Evolutionary conservation across 1,139 yeast species (phyloP), one percentile per base, ranked within the genome.

Genomic region (Meyerozyma carpophila): DNA sequence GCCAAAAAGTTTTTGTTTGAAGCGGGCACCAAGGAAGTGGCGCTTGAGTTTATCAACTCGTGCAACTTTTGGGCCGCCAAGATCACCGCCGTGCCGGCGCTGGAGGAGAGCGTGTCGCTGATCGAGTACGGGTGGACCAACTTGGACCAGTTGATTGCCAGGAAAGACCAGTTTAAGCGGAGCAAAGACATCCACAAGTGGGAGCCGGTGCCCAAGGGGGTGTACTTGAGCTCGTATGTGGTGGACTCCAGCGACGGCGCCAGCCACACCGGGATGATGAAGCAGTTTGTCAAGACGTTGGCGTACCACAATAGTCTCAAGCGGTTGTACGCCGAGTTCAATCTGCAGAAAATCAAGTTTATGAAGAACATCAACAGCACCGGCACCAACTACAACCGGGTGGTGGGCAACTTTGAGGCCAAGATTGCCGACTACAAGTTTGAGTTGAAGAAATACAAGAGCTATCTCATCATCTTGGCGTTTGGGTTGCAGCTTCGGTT

Each of bases 31-130:
- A 62, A 67, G 38, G 86, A 82, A 51, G 77, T 80, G 49, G 94
- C 96, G 0, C 68, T 73, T 41, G 88, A 82, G 56, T 88, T 81
- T 59, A 79, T 86, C 29, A 79, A 84, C 52, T 77, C 93, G 2
- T 83, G 95, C 63, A 89, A 89, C 62, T 89, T 87, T 61, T 89
- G 96, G 96, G 89, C 95, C 2, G 85, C 94, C 3, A 75, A 93
- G 51, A 79, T 84, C 32, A 84, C 95, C 11, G 84, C 90, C 13
- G 82, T 86, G 27, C 96, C 96, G n/a, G 62, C 78, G 1, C 61
- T 66, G 50, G 79, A 73, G 52, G 77, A 73, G 52, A 67, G 87
- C 46, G 79, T 87, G 10, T 77, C 90, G 2, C 84, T 86, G 39
- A 76, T 81, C 39, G 95, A 89, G 55, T 88, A 82, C 58, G 96